phyloP scores from a whole-genome alignment of 2,329 filamentous ascomycete species.

The Paecilomyces sp. region DNA sequence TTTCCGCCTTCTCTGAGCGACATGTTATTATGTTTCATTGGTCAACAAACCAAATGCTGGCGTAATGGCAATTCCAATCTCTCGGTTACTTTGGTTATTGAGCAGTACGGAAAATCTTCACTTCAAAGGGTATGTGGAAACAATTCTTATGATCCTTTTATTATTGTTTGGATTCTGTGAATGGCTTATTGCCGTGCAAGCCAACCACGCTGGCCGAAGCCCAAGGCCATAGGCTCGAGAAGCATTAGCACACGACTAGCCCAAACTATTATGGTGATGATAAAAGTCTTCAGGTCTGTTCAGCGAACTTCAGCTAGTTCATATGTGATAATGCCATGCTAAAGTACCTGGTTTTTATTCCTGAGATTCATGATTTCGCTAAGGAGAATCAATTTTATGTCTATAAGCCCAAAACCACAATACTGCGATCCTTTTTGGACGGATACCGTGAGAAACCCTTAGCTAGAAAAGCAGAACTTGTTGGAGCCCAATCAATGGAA shows the following conservation, averaged over 20 bases:
- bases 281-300: not conserved
- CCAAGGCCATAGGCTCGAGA: not conserved
- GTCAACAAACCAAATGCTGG: not conserved
- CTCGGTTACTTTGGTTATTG: not conserved
- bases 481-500: no score
- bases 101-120: not conserved
- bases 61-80: not conserved
- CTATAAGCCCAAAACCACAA: no score
- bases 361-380: not conserved
- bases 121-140: not conserved
- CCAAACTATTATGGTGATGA: not conserved
- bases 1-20: not conserved
- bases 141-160: not conserved
- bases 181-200: not conserved
- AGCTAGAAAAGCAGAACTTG: no score
- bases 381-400: no score
- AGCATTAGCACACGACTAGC: not conserved
- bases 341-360: not conserved
- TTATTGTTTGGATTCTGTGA: not conserved
- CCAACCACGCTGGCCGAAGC: not conserved
- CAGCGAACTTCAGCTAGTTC: not conserved
- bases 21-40: not conserved
- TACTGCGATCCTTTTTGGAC: no score
- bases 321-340: not conserved
- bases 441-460: no score